phyloP scores from a whole-genome alignment of 352 stramenopile genomes.

The Pythium insidiosum region DNA sequence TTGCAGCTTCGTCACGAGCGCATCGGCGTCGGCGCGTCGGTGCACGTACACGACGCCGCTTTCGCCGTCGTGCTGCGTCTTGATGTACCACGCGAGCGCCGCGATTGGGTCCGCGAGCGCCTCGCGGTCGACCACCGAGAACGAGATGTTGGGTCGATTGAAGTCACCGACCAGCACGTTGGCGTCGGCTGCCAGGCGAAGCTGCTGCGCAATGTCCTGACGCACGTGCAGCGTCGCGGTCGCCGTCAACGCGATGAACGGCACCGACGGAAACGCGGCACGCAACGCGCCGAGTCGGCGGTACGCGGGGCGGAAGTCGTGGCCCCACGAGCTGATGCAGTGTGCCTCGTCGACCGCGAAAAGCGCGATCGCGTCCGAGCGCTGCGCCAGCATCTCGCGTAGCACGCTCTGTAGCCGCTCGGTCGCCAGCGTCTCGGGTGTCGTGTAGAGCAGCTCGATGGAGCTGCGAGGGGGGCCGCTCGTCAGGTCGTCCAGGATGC shows the following conservation, averaged over 20 bases:
- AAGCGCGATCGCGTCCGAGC: conserved; percentile 20
- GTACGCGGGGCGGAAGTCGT: conserved; percentile 85
- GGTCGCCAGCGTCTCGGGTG: conserved; percentile 70
- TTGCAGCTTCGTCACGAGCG: conserved; percentile 21
- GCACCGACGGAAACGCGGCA: conserved; percentile 17
- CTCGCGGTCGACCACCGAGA: conserved; percentile 37
- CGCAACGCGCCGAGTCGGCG: conserved; percentile 32
- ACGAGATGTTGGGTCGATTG: conserved; percentile 55
- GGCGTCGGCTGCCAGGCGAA: conserved; percentile 23
- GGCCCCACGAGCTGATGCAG: conserved; percentile 87
- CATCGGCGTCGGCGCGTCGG: conserved; percentile 41
- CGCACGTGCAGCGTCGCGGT: conserved; percentile 73
- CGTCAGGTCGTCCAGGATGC: conserved; percentile 20
- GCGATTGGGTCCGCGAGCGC: conserved; percentile 17
- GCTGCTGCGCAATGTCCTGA: conserved; percentile 34
- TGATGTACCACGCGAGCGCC: conserved; percentile 29
- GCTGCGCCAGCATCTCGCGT: conserved; percentile 10
- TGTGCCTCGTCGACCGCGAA: conserved; percentile 89
- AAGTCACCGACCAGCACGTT: conserved; percentile 38
- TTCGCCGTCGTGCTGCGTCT: conserved; percentile 12
- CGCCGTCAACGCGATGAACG: conserved; percentile 85
- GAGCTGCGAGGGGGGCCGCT: conserved; percentile 3
- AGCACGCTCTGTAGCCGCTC: conserved; percentile 39
- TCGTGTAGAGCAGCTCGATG: conserved; percentile 83
- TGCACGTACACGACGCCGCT: conserved; percentile 46